These are phyloP conservation scores for Talaromyces proteolyticus DNA, from an alignment of 495 filamentous ascomycete species.

Conservation along the genomic window DNA sequence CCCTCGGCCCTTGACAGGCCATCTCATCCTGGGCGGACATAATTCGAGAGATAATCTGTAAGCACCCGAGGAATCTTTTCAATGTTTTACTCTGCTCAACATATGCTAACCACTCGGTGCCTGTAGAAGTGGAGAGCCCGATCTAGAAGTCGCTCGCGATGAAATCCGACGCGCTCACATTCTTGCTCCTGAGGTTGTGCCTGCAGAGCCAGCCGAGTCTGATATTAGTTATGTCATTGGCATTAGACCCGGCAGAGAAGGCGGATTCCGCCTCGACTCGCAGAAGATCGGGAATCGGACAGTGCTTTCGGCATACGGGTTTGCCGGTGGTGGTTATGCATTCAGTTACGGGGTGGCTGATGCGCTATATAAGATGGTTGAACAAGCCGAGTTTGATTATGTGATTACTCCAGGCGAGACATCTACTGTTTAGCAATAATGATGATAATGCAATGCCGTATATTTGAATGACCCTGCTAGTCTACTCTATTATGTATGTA, in stretches of 20 bases:
- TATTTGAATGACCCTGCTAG: not conserved
- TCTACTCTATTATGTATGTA: too few species aligned
- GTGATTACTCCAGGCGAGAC: conserved; percentile 18
- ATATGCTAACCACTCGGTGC: conserved; percentile 4
- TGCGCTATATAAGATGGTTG: conserved; percentile 34
- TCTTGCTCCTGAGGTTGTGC: conserved; percentile 34
- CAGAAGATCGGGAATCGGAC: conserved; percentile 19
- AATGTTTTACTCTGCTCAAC: too few species aligned
- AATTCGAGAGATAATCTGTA: conserved; percentile 37
- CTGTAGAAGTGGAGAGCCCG: conserved; percentile 18
- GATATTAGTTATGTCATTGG: conserved; percentile 32
- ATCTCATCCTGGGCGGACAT: conserved; percentile 40
- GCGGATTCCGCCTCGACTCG: conserved; percentile 34
- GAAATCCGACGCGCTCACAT: conserved; percentile 36
- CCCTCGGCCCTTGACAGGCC: conserved; percentile 34
- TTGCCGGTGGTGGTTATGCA: conserved; percentile 38
- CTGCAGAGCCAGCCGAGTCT: conserved; percentile 23
- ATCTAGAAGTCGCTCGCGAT: conserved; percentile 32
- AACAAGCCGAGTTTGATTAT: conserved; percentile 25
- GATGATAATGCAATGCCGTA: too few species aligned
- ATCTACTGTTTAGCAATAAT: not conserved
- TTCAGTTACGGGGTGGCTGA: conserved; percentile 39
- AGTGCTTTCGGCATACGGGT: conserved; percentile 36
- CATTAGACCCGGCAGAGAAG: conserved; percentile 31
- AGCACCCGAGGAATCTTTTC: conserved; percentile 9